phyloP scores from a whole-genome alignment of 192 early-diverging fungal species.

The Paraglomus occultum region DNA sequence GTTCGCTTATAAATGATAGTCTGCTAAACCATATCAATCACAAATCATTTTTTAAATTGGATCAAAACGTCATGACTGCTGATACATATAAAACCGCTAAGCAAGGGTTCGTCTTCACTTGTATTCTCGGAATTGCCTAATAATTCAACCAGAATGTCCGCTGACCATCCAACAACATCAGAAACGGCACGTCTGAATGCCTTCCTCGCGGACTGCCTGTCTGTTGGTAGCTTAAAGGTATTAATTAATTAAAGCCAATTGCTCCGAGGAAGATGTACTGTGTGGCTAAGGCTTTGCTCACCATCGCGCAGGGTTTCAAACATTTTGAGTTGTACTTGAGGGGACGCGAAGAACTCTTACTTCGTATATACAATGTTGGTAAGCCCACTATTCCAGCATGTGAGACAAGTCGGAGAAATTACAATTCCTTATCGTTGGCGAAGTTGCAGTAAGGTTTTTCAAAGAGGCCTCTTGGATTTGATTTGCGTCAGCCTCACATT shows the following conservation, averaged over 20 bases:
- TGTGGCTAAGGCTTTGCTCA: neutral
- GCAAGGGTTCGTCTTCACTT: no score
- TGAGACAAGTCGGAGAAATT: slow-evolving; percentile 28
- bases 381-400: slow-evolving; percentile 23
- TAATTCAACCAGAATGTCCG: neutral
- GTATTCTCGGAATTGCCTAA: no score
- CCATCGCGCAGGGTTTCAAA: slow-evolving; percentile 56
- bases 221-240: slow-evolving; percentile 65
- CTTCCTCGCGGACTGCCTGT: slow-evolving; percentile 65
- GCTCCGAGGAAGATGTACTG: neutral
- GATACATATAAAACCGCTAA: no score
- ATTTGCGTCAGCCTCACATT: slow-evolving; percentile 17
- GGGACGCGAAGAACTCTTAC: slow-evolving; percentile 65
- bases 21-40: no score
- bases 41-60: no score
- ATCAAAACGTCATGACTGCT: no score
- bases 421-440: slow-evolving; percentile 45
- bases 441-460: slow-evolving; percentile 42
- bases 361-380: slow-evolving; percentile 57
- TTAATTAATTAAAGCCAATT: slow-evolving; percentile 1
- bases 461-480: neutral
- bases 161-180: slow-evolving; percentile 20
- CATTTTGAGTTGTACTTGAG: slow-evolving; percentile 66
- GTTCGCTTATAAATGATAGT: no score
- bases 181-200: slow-evolving; percentile 53